Evolutionary conservation across 192 early-diverging fungal genomes (phyloP).

Genomic region (Coemansia sp.): DNA sequence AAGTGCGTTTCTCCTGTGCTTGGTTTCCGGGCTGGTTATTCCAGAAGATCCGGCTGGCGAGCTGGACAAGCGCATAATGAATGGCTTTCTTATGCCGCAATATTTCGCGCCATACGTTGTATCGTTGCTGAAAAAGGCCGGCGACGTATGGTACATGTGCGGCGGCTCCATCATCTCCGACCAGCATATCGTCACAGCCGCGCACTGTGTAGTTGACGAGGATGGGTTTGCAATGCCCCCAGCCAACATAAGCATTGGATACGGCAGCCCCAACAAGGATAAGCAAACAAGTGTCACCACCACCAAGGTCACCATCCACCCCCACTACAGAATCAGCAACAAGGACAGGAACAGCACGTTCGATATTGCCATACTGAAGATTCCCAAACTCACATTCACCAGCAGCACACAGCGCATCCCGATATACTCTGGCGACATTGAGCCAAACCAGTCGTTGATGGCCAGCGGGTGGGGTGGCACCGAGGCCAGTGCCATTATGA

Average conservation of each 20-base stretch:
- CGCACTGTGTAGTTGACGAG: conserved; percentile 36
- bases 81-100: conserved; percentile 34
- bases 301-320: conserved; percentile 20
- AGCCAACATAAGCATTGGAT: conserved; percentile 25
- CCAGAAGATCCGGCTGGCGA: background rate
- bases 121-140: conserved; percentile 1
- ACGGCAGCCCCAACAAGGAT: conserved; percentile 22
- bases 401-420: conserved; percentile 10
- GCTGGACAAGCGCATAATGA: conserved; percentile 27
- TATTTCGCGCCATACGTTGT: conserved; percentile 23
- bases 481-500: conserved; percentile 17
- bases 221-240: background rate
- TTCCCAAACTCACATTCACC: conserved; percentile 18
- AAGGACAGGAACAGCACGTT: conserved; percentile 1
- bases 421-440: conserved; percentile 23
- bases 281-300: conserved; percentile 17
- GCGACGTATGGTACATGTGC: conserved; percentile 15
- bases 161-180: conserved; percentile 42
- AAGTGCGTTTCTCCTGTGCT: background rate
- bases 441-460: conserved; percentile 20
- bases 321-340: conserved; percentile 9
- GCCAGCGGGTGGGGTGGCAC: conserved; percentile 53
- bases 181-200: conserved; percentile 37
- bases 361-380: conserved; percentile 41
- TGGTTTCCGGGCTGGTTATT: conserved; percentile 3